phyloP scores from a whole-genome alignment of 2,329 filamentous ascomycete genomes.

The Diaporthe sp. region DNA sequence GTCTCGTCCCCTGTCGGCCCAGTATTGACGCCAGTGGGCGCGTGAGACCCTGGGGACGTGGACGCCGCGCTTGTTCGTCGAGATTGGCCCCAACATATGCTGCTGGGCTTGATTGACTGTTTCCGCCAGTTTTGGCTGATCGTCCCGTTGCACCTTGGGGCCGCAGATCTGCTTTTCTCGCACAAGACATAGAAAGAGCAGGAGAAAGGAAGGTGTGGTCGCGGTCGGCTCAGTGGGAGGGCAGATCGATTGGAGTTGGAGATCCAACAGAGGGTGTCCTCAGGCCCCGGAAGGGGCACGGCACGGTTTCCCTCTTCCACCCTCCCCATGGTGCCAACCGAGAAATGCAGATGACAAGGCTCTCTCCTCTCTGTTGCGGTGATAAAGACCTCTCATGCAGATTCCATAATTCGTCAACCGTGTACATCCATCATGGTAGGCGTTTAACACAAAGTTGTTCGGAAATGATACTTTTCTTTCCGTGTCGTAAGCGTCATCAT shows the following conservation, averaged over 20 bases:
- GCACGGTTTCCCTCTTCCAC: not conserved
- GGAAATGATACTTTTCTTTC: constrained; percentile 32
- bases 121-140: not conserved
- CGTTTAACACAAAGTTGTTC: constrained; percentile 28
- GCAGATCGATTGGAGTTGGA: not conserved
- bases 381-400: constrained; percentile 46
- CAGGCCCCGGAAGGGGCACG: not conserved
- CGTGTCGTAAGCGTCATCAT: constrained; percentile 44
- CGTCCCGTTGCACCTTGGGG: not conserved
- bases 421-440: constrained; percentile 67
- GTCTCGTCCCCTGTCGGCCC: not conserved
- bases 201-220: constrained; percentile 15
- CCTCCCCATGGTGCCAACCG: constrained; percentile 25
- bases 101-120: not conserved
- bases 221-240: not conserved
- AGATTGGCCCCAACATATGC: not conserved
- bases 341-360: constrained; percentile 34
- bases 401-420: constrained; percentile 67
- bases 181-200: constrained; percentile 2
- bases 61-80: not conserved
- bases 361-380: constrained; percentile 37
- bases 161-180: not conserved
- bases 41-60: not conserved
- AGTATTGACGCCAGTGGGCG: not conserved
- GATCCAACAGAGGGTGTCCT: not conserved